Conservation (phyloP, 2,329 filamentous ascomycete species). For the Penicillium sp. region DNA sequence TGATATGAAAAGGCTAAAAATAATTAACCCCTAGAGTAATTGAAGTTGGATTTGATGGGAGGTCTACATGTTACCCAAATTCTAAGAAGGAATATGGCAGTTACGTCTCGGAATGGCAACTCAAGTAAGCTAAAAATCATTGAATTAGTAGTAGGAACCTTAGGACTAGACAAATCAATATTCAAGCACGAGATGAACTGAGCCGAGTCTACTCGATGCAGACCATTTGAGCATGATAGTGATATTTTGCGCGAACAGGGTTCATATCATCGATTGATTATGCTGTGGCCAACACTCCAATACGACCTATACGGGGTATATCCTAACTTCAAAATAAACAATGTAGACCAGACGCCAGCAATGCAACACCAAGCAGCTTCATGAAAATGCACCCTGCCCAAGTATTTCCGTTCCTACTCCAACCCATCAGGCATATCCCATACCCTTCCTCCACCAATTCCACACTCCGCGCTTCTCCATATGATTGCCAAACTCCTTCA, state of each 20-base stretch:
- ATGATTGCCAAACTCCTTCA: constrained; percentile 66
- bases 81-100: not conserved
- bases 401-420: not conserved
- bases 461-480: constrained; percentile 67
- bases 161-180: not conserved
- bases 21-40: too few relatives aligned
- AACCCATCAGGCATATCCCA: constrained; percentile 57
- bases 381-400: not conserved
- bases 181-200: not conserved
- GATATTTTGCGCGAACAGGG: not conserved
- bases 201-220: not conserved
- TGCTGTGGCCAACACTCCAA: not conserved
- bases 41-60: too few relatives aligned
- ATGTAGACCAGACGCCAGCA: not conserved
- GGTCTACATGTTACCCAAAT: too few relatives aligned
- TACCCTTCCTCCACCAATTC: constrained; percentile 71
- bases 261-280: not conserved
- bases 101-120: not conserved
- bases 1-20: too few relatives aligned
- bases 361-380: not conserved
- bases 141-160: too few relatives aligned
- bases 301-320: not conserved
- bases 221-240: not conserved
- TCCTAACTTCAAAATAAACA: not conserved
- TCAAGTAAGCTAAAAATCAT: too few relatives aligned